Percentiles rank a stretch among this genome's conserved stretches.
Conservation (phyloP, 2,329 filamentous ascomycete species). For the Aureobasidium melanogenum region DNA sequence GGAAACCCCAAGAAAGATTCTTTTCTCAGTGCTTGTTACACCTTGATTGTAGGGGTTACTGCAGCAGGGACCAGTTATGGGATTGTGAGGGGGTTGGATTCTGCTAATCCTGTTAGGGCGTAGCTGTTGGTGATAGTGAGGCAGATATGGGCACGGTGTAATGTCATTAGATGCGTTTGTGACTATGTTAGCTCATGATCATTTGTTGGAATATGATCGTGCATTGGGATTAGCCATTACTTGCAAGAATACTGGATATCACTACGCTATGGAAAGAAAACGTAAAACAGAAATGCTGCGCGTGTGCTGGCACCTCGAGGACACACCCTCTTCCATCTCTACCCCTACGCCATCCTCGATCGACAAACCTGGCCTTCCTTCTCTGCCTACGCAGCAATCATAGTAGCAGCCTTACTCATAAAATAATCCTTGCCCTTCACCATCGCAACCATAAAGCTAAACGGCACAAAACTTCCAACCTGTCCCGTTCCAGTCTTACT, state of each 20-base stretch:
- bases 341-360: too few relatives aligned
- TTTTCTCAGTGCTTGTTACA: not conserved
- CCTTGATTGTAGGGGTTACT: slow-evolving; percentile 25
- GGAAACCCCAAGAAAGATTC: not conserved
- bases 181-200: too few relatives aligned
- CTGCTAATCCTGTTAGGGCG: not conserved
- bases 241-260: not conserved
- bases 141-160: too few relatives aligned
- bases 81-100: slow-evolving; percentile 23
- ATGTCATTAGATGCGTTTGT: too few relatives aligned
- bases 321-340: too few relatives aligned
- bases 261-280: not conserved
- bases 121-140: too few relatives aligned
- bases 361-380: not conserved
- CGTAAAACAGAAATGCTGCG: too few relatives aligned
- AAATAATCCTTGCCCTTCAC: slow-evolving; percentile 11
- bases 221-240: too few relatives aligned
- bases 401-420: slow-evolving; percentile 5
- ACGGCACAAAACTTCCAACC: slow-evolving; percentile 1
- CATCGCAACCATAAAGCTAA: slow-evolving; percentile 12
- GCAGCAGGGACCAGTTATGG: slow-evolving; percentile 30
- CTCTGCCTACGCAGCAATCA: not conserved
- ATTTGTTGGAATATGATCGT: too few relatives aligned
- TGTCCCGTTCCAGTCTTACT: slow-evolving; percentile 1
- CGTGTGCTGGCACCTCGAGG: too few relatives aligned